Evolutionary conservation across 805 yeast genomes (phyloP).

Genomic region (Blastobotrys parvus): DNA sequence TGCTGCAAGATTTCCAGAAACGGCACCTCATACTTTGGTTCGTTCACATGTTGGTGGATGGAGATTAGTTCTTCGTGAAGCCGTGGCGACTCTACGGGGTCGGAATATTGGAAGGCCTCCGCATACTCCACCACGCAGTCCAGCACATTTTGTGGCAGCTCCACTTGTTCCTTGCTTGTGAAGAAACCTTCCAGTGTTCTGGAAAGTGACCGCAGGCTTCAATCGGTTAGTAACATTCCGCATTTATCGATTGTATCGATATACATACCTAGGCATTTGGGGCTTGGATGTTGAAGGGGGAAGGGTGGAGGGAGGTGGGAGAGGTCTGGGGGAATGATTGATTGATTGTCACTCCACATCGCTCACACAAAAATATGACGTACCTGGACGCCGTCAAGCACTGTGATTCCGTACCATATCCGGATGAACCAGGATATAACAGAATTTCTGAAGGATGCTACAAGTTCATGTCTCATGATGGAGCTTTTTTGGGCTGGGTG

Average conservation of each 20-base stretch:
- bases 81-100: constrained; percentile 19
- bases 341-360: not conserved
- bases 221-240: too few relatives aligned
- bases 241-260: too few relatives aligned
- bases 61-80: constrained; percentile 30
- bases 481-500: constrained; percentile 20
- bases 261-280: too few relatives aligned
- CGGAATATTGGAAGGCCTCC: constrained; percentile 3
- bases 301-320: too few relatives aligned
- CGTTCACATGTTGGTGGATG: constrained; percentile 18
- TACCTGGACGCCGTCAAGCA: constrained; percentile 7
- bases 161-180: not conserved
- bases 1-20: constrained; percentile 26
- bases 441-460: constrained; percentile 9
- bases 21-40: constrained; percentile 15
- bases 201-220: not conserved
- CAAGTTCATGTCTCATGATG: constrained; percentile 22
- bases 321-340: too few relatives aligned
- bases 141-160: not conserved
- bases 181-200: constrained; percentile 1
- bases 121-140: not conserved
- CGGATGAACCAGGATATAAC: constrained; percentile 2
- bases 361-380: not conserved
- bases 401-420: constrained; percentile 12
- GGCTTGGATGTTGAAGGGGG: too few relatives aligned